Conservation (phyloP, 2,329 filamentous ascomycete genomes). For the Diaporthe aspalathi region DNA sequence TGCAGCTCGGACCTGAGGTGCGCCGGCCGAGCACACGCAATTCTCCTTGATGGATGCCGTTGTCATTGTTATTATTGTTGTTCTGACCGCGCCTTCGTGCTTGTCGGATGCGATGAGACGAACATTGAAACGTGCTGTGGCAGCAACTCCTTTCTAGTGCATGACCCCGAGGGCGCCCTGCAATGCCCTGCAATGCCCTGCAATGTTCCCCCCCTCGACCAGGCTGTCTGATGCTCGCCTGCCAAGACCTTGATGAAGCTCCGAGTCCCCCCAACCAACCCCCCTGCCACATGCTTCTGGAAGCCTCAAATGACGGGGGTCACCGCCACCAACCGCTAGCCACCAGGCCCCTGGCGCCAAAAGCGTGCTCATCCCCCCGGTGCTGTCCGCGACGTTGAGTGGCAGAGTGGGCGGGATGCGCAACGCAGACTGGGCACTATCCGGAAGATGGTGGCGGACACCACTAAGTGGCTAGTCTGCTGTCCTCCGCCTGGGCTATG, state of each 20-base stretch:
- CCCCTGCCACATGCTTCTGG: conserved; percentile 12
- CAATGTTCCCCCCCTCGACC: background rate
- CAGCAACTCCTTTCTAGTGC: conserved; percentile 23
- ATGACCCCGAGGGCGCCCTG: conserved; percentile 26
- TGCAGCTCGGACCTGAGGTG: background rate
- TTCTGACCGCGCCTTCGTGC: conserved; percentile 9
- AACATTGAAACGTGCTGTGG: conserved; percentile 32
- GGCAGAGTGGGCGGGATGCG: background rate
- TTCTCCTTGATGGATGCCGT: background rate
- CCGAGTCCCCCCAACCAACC: background rate
- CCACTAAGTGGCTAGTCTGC: background rate
- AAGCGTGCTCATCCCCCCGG: background rate
- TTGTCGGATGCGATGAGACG: conserved; percentile 30
- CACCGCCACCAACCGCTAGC: conserved; percentile 18
- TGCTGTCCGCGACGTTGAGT: background rate
- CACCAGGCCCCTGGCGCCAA: conserved; percentile 7
- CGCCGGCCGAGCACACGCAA: background rate
- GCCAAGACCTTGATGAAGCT: conserved; percentile 11
- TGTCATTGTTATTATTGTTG: background rate
- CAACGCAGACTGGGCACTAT: background rate
- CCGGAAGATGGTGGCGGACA: background rate
- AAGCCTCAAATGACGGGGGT: conserved; percentile 23
- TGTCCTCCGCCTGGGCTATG: conserved; percentile 16
- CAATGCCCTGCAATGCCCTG: conserved; percentile 28
- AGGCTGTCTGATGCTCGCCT: no score